These are phyloP conservation scores for Blastocystis sp. DNA, from an alignment of 352 stramenopile genomes.

Conservation along the genomic window DNA sequence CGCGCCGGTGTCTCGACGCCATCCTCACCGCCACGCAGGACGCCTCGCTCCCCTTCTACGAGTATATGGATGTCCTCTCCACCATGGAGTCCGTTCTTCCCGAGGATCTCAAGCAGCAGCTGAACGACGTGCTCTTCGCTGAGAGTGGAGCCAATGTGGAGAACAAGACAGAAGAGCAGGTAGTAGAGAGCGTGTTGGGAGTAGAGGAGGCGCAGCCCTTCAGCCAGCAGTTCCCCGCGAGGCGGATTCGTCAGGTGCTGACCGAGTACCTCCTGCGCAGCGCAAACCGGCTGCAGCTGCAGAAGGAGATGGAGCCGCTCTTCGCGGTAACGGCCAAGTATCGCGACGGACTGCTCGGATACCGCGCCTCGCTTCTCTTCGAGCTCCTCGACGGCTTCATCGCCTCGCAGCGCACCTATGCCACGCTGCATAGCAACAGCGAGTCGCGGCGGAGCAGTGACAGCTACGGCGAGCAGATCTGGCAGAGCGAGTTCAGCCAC, in stretches of 20 bases:
- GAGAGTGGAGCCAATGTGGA: too few species aligned
- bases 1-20: conserved; percentile 65
- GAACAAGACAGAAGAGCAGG: not conserved
- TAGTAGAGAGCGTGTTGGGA: not conserved
- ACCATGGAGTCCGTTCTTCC: conserved; percentile 25
- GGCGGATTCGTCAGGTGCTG: conserved; percentile 56
- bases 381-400: conserved; percentile 70
- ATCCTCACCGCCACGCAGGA: conserved; percentile 26
- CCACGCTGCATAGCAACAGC: not conserved
- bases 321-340: conserved; percentile 80
- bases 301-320: conserved; percentile 75
- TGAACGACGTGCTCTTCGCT: conserved; percentile 28
- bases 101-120: conserved; percentile 33
- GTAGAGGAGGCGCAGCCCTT: conserved; percentile 7
- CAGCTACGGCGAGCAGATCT: conserved; percentile 6
- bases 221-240: conserved; percentile 72
- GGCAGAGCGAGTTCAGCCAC: conserved; percentile 34
- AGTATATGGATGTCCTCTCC: conserved; percentile 52
- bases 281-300: conserved; percentile 41
- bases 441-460: conserved; percentile 16
- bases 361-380: conserved; percentile 41
- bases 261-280: conserved; percentile 74
- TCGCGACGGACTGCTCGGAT: conserved; percentile 74
- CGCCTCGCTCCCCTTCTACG: conserved; percentile 28
- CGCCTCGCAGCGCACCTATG: conserved; percentile 36